Conservation (phyloP, 2,329 filamentous ascomycete genomes). For the Alternaria brassicicola region DNA sequence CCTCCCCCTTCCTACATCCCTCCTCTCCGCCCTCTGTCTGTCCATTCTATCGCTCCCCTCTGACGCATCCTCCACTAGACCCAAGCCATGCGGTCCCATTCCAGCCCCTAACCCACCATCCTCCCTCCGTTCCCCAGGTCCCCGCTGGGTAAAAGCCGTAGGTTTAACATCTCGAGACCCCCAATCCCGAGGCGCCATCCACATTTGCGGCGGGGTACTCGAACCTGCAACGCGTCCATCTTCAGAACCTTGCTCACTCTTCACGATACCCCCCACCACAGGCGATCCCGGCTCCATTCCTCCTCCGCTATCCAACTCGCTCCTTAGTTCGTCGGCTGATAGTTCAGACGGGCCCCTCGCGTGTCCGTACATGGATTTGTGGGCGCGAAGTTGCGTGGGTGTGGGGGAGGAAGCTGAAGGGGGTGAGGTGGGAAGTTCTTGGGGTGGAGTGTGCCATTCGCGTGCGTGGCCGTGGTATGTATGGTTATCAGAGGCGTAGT, state of each 20-base stretch:
- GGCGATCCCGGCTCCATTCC: background rate
- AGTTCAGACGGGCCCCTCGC: slow-evolving; percentile 6
- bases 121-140: background rate
- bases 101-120: background rate
- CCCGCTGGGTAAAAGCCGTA: background rate
- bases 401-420: background rate
- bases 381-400: background rate
- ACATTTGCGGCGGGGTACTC: background rate
- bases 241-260: background rate
- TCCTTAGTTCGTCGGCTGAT: background rate
- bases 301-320: background rate
- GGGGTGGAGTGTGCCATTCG: slow-evolving; percentile 2
- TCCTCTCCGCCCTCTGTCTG: background rate
- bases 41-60: background rate
- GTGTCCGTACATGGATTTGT: slow-evolving; percentile 8
- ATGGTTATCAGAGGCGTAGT: slow-evolving; percentile 2
- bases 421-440: slow-evolving; percentile 17
- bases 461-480: slow-evolving; percentile 1
- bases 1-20: background rate
- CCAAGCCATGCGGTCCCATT: background rate
- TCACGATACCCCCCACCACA: background rate
- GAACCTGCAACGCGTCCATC: background rate
- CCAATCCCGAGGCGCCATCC: slow-evolving; percentile 10
- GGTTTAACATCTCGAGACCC: background rate
- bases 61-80: background rate